These are phyloP conservation scores for Crithidia sp. DNA, from an alignment of 208 protist genomes.

Conservation along the genomic window DNA sequence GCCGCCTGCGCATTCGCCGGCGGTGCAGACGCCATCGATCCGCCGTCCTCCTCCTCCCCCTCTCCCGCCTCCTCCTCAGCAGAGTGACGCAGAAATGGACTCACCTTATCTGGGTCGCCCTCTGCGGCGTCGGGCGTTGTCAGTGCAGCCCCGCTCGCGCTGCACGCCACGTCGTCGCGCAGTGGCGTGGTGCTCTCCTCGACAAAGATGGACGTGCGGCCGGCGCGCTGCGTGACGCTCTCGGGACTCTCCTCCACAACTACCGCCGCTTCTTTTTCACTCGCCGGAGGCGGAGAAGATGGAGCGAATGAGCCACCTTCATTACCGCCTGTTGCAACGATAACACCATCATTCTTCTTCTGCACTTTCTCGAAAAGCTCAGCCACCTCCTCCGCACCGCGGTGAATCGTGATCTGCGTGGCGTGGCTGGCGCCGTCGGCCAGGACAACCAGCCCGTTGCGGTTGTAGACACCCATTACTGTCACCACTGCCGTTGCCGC, in stretches of 20 bases:
- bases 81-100: background rate
- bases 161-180: too few species aligned
- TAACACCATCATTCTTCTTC: too few species aligned
- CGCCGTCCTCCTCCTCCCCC: background rate
- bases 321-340: background rate
- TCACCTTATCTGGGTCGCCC: constrained; percentile 7
- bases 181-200: background rate
- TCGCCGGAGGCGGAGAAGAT: background rate
- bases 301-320: constrained; percentile 1
- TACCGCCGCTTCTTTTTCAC: background rate
- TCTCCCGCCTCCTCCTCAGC: constrained; percentile 13
- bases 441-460: constrained; percentile 45
- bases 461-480: constrained; percentile 50
- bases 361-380: constrained; percentile 38
- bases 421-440: constrained; percentile 37
- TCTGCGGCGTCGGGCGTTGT: constrained; percentile 3
- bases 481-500: background rate
- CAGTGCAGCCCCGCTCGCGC: background rate
- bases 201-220: background rate
- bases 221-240: background rate
- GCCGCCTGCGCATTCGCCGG: constrained; percentile 8
- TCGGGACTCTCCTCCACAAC: background rate
- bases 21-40: background rate
- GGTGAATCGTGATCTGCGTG: constrained; percentile 20
- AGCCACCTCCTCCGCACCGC: constrained; percentile 26